Percentiles rank a stretch among this genome's conserved stretches.
phyloP scores from a whole-genome alignment of 495 filamentous ascomycete genomes.

The Tirmania nivea region DNA sequence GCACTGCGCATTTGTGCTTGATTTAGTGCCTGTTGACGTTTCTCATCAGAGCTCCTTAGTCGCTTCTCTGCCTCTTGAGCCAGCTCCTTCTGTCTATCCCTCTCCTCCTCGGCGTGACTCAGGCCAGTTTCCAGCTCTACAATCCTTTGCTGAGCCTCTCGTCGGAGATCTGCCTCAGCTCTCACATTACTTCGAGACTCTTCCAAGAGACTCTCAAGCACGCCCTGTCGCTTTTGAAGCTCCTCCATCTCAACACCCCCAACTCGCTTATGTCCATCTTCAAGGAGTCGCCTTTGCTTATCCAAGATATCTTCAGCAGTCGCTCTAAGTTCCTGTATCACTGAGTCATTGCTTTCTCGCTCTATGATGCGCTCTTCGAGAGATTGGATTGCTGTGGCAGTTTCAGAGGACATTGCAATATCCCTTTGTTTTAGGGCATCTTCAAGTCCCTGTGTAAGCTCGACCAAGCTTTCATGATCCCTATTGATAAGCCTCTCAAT shows the following conservation, averaged over 20 bases:
- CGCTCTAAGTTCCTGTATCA: conserved; percentile 5
- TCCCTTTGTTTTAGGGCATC: background rate
- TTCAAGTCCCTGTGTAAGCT: background rate
- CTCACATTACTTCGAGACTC: background rate
- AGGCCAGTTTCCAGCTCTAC: conserved; percentile 16
- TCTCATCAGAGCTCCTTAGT: conserved; percentile 16
- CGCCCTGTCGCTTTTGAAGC: conserved; percentile 7
- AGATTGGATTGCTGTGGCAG: background rate
- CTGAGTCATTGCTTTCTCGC: background rate
- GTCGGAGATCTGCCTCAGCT: conserved; percentile 9
- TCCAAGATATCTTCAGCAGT: conserved; percentile 6
- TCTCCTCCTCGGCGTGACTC: conserved; percentile 16
- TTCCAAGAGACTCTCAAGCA: conserved; percentile 11
- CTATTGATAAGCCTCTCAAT: conserved; percentile 10
- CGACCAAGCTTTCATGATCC: conserved; percentile 7
- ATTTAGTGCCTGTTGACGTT: conserved; percentile 14
- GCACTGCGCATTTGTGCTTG: conserved; percentile 18
- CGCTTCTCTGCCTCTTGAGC: conserved; percentile 15
- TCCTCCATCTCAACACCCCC: conserved; percentile 9
- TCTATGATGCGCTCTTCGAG: background rate
- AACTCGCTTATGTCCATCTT: background rate
- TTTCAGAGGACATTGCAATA: background rate
- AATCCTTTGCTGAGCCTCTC: conserved; percentile 12
- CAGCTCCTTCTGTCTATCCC: conserved; percentile 8
- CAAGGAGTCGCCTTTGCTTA: conserved; percentile 1